Evolutionary conservation across 257 asterid species (phyloP).

Genomic region (Salvia miltiorrhiza): DNA sequence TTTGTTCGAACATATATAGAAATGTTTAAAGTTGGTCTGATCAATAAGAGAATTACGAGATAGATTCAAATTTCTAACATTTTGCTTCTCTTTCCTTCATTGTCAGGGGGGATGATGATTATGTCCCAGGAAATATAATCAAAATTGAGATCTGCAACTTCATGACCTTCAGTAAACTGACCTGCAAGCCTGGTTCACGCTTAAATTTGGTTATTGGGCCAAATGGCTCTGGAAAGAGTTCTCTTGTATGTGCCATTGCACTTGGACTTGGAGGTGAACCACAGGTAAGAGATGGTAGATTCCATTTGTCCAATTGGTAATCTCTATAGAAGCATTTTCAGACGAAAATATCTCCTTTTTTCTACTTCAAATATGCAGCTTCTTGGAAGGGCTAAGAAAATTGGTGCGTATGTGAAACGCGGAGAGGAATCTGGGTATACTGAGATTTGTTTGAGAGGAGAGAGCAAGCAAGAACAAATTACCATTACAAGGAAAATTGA

Average conservation of each 20-base stretch:
- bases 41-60: background rate
- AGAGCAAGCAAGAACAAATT: slow-evolving; percentile 43
- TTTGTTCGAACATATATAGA: background rate
- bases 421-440: slow-evolving; percentile 88
- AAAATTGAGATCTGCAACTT: slow-evolving; percentile 80
- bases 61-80: background rate
- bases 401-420: slow-evolving; percentile 90
- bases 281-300: slow-evolving; percentile 42
- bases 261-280: slow-evolving; percentile 97
- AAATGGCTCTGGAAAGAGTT: slow-evolving; percentile 97
- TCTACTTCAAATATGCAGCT: slow-evolving; percentile 46
- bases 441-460: slow-evolving; percentile 73
- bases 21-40: background rate
- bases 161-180: slow-evolving; percentile 79
- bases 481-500: slow-evolving; percentile 71
- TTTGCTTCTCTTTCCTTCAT: background rate
- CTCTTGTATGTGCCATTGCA: slow-evolving; percentile 95
- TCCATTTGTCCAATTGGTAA: background rate
- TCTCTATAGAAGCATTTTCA: slow-evolving; percentile 18
- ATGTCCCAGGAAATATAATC: slow-evolving; percentile 73
- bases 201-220: slow-evolving; percentile 95
- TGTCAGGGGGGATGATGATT: slow-evolving; percentile 82
- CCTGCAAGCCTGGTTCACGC: slow-evolving; percentile 74
- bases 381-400: slow-evolving; percentile 87
- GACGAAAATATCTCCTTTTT: slow-evolving; percentile 1